These are phyloP conservation scores for Hymenoscyphus linearis DNA, from an alignment of 2,329 filamentous ascomycete species.

Conservation along the genomic window DNA sequence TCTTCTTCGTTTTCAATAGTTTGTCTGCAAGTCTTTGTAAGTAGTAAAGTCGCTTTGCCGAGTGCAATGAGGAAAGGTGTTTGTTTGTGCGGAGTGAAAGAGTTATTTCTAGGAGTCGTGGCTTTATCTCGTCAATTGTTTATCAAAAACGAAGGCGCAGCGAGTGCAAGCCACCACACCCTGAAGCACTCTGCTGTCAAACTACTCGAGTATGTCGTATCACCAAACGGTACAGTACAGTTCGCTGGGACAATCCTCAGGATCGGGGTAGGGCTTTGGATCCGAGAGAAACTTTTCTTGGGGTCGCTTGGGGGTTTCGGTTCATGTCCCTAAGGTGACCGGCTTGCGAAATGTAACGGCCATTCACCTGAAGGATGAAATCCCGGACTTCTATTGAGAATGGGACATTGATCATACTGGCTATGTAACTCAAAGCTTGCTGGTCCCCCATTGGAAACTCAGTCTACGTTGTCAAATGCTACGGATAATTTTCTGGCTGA, in stretches of 20 bases:
- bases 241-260: neutral
- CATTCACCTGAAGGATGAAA: neutral
- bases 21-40: slow-evolving; percentile 2
- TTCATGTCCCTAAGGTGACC: neutral
- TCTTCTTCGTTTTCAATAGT: slow-evolving; percentile 3
- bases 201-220: neutral
- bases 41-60: neutral
- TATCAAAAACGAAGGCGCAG: slow-evolving; percentile 3
- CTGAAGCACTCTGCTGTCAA: neutral
- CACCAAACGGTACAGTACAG: neutral
- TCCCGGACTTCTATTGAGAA: neutral
- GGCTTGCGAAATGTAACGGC: neutral
- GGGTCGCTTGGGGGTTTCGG: neutral
- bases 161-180: slow-evolving; percentile 3
- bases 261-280: neutral
- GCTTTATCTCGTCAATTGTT: neutral
- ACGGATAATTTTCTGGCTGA: neutral
- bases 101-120: slow-evolving; percentile 7
- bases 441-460: neutral
- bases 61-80: slow-evolving; percentile 1
- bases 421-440: neutral
- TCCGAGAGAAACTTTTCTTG: neutral
- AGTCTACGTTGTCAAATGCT: neutral
- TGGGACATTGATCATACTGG: neutral
- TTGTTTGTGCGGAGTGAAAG: neutral